A percentile compares a stretch with the other conserved stretches of the same genome.
These are phyloP conservation scores for Macadamia tetraphylla DNA, from an alignment of 164 flowering plant species.

Conservation along the genomic window DNA sequence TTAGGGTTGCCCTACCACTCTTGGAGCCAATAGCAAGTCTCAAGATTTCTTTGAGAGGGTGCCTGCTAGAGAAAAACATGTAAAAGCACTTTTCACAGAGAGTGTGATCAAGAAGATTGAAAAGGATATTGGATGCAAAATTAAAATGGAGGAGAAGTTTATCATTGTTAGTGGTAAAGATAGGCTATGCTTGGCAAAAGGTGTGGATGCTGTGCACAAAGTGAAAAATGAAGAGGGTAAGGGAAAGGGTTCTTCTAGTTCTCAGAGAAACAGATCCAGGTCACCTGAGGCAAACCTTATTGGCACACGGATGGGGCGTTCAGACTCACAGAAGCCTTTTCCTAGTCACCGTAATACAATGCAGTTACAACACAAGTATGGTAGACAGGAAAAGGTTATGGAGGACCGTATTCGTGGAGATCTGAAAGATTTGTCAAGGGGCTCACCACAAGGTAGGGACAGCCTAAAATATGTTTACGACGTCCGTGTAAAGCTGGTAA, in stretches of 20 bases:
- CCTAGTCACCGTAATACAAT: slow-evolving; percentile 42
- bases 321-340: slow-evolving; percentile 59
- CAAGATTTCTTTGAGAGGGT: slow-evolving; percentile 95
- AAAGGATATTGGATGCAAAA: slow-evolving; percentile 86
- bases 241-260: slow-evolving; percentile 46
- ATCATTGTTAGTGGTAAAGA: slow-evolving; percentile 95
- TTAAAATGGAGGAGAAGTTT: slow-evolving; percentile 90
- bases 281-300: slow-evolving; percentile 59
- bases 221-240: slow-evolving; percentile 68
- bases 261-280: slow-evolving; percentile 49
- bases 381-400: slow-evolving; percentile 53
- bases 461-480: slow-evolving; percentile 38
- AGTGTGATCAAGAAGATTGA: slow-evolving; percentile 75
- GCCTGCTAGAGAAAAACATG: slow-evolving; percentile 81
- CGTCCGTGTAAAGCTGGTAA: slow-evolving; percentile 38
- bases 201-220: slow-evolving; percentile 94
- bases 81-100: slow-evolving; percentile 74
- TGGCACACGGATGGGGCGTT: slow-evolving; percentile 41
- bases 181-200: slow-evolving; percentile 69
- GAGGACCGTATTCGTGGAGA: slow-evolving; percentile 76
- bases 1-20: slow-evolving; percentile 98
- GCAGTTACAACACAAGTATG: slow-evolving; percentile 15
- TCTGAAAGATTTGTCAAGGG: slow-evolving; percentile 57
- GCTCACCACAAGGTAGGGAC: slow-evolving; percentile 93
- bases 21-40: slow-evolving; percentile 92